phyloP scores from a whole-genome alignment of 768 basidiomycete species.

The Russula emetica region DNA sequence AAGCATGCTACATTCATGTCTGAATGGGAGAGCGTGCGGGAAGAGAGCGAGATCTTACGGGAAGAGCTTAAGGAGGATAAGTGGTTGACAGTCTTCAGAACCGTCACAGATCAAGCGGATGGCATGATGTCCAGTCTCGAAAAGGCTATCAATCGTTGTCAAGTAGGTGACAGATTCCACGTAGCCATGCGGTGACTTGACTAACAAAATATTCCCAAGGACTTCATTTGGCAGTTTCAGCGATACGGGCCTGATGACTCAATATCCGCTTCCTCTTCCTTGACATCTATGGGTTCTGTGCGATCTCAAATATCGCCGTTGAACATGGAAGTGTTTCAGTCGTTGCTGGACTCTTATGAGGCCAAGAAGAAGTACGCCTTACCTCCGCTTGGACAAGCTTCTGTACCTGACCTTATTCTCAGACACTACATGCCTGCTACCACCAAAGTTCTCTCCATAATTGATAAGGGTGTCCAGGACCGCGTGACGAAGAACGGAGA shows the following conservation, averaged over 20 bases:
- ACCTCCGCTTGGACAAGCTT: conserved; percentile 1
- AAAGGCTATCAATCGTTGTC: conserved; percentile 87
- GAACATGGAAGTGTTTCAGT: conserved; percentile 59
- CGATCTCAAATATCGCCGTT: conserved; percentile 49
- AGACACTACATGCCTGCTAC: conserved; percentile 96
- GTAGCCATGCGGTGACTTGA: background rate
- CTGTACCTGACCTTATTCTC: conserved; percentile 19
- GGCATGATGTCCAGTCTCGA: conserved; percentile 97
- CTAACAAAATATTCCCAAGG: conserved; percentile 41
- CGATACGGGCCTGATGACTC: conserved; percentile 48
- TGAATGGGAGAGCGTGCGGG: conserved; percentile 81
- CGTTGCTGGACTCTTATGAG: conserved; percentile 70
- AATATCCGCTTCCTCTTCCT: conserved; percentile 39
- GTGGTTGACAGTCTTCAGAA: conserved; percentile 92
- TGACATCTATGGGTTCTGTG: conserved; percentile 37
- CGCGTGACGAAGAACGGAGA: conserved; percentile 97
- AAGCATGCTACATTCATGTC: conserved; percentile 68
- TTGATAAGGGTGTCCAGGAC: conserved; percentile 91
- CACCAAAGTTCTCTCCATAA: conserved; percentile 85
- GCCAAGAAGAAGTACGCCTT: conserved; percentile 78
- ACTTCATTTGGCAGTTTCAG: conserved; percentile 83
- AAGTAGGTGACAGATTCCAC: conserved; percentile 47
- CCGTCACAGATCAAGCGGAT: conserved; percentile 90
- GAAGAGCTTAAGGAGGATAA: conserved; percentile 97
- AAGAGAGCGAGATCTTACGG: conserved; percentile 72